A percentile compares a stretch with the other conserved stretches of the same genome.
Conservation (phyloP, 129 eudicot species). For the Arctium lappa region DNA sequence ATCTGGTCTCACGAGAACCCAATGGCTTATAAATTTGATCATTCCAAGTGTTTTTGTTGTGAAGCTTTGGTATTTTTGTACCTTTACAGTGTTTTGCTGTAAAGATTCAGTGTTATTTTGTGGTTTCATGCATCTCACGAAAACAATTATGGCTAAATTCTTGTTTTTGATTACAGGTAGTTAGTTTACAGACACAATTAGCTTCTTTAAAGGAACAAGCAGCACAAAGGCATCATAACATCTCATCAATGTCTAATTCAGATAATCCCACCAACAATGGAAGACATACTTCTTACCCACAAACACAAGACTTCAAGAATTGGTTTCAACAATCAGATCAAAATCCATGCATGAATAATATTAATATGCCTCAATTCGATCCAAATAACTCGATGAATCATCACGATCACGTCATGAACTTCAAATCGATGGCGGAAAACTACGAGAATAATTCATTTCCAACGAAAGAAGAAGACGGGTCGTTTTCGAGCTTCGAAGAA, state of each 20-base stretch:
- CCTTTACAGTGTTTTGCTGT: background rate
- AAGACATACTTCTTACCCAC: constrained; percentile 38
- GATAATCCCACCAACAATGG: constrained; percentile 42
- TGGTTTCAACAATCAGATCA: constrained; percentile 61
- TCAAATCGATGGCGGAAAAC: constrained; percentile 27
- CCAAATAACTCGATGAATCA: constrained; percentile 19
- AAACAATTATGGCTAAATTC: background rate
- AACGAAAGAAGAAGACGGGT: constrained; percentile 44
- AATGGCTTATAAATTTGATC: too few species aligned
- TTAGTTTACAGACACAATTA: constrained; percentile 81
- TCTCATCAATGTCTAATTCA: constrained; percentile 31
- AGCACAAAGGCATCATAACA: constrained; percentile 41
- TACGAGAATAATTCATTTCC: constrained; percentile 32
- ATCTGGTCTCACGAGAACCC: too few species aligned
- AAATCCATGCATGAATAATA: constrained; percentile 30
- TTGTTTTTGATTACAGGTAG: constrained; percentile 51
- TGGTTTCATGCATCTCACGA: background rate
- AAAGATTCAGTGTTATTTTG: background rate
- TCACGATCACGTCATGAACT: constrained; percentile 23
- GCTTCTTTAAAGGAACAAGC: constrained; percentile 74
- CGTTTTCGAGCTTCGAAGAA: constrained; percentile 64
- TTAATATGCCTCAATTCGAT: constrained; percentile 49
- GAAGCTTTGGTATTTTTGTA: background rate
- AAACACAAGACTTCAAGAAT: constrained; percentile 61
- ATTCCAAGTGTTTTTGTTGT: background rate